Base-by-base conservation (phyloP, 2,329 filamentous ascomycete species). In the Trichophyton benhamiae region DNA sequence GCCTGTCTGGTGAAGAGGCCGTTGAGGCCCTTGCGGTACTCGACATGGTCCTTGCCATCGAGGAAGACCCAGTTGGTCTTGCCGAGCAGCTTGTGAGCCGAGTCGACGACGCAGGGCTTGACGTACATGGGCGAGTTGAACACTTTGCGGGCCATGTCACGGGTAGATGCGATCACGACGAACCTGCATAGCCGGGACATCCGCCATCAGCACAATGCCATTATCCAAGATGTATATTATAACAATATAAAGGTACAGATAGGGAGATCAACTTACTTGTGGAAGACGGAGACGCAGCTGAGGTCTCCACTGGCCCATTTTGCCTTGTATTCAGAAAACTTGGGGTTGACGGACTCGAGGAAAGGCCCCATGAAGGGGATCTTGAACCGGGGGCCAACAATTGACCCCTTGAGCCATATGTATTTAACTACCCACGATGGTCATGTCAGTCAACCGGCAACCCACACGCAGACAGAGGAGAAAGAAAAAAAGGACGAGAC, bases 281-380 rank as follows among this genome's bases (percentile, higher is more conserved):
- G 94, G 80, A 99, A 99, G 70, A 99, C 91, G 1, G 91, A 96
- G 64, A 99, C 94, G 72, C 94, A 99, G 80, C 91, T 96, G 68
- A 99, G 80, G 57, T 89, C 87, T 55, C 89, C 94, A 71, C 90
- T 95, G 69, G 82, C 75, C 94, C 94, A 99, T 81, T 97, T 96
- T 64, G 82, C 86, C 74, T 91, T 83, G 78, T 99, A 99, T 70
- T 91, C 84, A 64, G 87, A 85, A 73, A 96, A 97, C 71, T 92
- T 89, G 62, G 94, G 94, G 74, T 95, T 86, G 69, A 97, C 80
- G 30, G 91, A 96, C 72, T 96, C 80, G 62, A 97, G 81, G 76
- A 99, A 97, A 3, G 94, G 92, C n/a, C 94, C 94, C 74, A 97
- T 91, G 71, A 94, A 92, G 48, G 89, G 89, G 62, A 87, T 79